Evolutionary conservation across 164 flowering plant species (phyloP), one percentile per base, ranked within the genome.

Genomic region (Chloranthus sessilifolius): DNA sequence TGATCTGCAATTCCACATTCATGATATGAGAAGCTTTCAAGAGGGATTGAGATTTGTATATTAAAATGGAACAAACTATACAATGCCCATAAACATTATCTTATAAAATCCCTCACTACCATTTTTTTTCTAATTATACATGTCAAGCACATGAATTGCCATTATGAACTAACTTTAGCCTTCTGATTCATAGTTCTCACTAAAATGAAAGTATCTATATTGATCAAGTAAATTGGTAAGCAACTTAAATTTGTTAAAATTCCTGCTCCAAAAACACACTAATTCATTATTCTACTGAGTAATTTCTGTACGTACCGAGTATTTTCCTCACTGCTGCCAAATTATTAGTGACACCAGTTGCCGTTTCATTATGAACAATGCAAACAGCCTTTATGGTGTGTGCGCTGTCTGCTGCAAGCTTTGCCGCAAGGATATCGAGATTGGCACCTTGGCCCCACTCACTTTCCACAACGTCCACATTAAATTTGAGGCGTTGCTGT

Each of bases 281-380:
- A n/a, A n/a, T n/a, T n/a, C n/a, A n/a, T n/a, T n/a, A n/a, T n/a
- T n/a, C n/a, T n/a, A n/a, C n/a, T n/a, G n/a, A n/a, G n/a, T n/a
- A n/a, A n/a, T n/a, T n/a, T n/a, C n/a, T n/a, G n/a, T 5, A 14
- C 74, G 66, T 65, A 91, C 98, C 98, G 14, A 91, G 92, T 27
- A 91, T 60, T 62, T 69, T 76, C 53, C 98, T 76, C 2, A 91
- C 95, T 50, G 78, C 55, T 53, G 84, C 74, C 75, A 91, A 67
- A 68, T 91, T 79, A 69, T 91, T 91, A 73, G 96, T 91, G 24
- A 91, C 98, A 38, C 98, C 96, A 20, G 98, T 91, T 27, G 98
- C 95, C 1, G 96, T 88, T 71, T 91, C 96, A 44, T 91, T 88
- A 71, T 85, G 95, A 44, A 91, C 98, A 57, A 91, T 85, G 73